These are phyloP conservation scores for Gossypium sturtianum DNA, from an alignment of 345 rosid species.

Conservation along the genomic window DNA sequence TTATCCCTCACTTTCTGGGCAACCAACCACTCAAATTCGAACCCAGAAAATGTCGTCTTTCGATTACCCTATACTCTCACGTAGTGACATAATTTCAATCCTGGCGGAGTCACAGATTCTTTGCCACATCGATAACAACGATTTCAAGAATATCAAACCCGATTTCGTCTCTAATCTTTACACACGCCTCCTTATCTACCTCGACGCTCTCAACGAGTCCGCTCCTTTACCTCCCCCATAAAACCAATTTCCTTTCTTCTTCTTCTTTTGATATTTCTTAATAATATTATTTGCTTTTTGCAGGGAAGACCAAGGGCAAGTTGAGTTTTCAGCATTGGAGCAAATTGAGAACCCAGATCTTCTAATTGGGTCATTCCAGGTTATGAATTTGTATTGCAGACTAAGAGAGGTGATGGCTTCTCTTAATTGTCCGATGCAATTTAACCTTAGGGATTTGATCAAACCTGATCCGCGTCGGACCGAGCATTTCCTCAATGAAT, in stretches of 20 bases:
- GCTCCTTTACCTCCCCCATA: not conserved
- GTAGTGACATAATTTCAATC: conserved; percentile 48
- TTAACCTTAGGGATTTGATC: conserved; percentile 61
- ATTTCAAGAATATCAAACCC: conserved; percentile 41
- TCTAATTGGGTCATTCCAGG: conserved; percentile 44
- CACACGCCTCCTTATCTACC: conserved; percentile 57
- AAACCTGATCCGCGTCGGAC: conserved; percentile 57
- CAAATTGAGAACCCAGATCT: conserved; percentile 86
- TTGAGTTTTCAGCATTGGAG: conserved; percentile 72
- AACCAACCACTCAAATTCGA: not conserved
- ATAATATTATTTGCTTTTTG: not conserved
- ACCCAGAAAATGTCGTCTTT: conserved; percentile 47
- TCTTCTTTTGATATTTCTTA: not conserved
- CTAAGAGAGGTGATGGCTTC: conserved; percentile 39
- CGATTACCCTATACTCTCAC: conserved; percentile 60
- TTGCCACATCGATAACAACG: too few species aligned
- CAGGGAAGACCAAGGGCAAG: conserved; percentile 75
- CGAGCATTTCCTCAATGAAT: conserved; percentile 67
- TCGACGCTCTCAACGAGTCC: conserved; percentile 64
- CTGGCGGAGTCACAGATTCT: conserved; percentile 55
- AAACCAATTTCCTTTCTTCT: not conserved
- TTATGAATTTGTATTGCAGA: conserved; percentile 40
- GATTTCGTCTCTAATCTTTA: conserved; percentile 55
- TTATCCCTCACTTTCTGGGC: conserved; percentile 8
- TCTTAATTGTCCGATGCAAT: conserved; percentile 46